Percentiles rank a stretch among this genome's conserved stretches.
These are phyloP conservation scores for Cylindrotheca closterium DNA, from an alignment of 108 stramenopile species.

Conservation along the genomic window DNA sequence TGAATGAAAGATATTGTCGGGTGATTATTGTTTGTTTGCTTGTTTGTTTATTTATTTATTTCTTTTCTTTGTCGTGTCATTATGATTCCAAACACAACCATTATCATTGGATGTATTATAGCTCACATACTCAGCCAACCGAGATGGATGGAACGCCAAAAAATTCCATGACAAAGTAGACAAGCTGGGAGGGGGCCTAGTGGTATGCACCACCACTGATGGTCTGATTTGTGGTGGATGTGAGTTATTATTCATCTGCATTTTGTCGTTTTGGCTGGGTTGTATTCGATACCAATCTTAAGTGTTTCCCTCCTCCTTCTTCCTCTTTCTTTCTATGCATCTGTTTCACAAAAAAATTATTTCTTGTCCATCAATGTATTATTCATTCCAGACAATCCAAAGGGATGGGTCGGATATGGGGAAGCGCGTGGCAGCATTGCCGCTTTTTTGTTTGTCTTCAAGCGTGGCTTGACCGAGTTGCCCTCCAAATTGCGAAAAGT, in stretches of 20 bases:
- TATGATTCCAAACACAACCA: too few relatives aligned
- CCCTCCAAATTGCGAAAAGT: constrained; percentile 76
- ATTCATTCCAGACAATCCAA: constrained; percentile 34
- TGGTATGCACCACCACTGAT: constrained; percentile 39
- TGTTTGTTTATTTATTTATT: too few relatives aligned
- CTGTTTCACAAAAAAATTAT: too few relatives aligned
- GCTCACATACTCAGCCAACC: constrained; percentile 77
- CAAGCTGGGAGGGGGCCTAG: constrained; percentile 59
- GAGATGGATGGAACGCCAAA: constrained; percentile 74
- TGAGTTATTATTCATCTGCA: constrained; percentile 7
- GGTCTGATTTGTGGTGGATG: constrained; percentile 77
- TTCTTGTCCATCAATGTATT: too few relatives aligned
- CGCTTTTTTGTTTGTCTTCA: constrained; percentile 73
- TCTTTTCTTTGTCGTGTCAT: too few relatives aligned
- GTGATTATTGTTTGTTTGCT: too few relatives aligned
- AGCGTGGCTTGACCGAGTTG: constrained; percentile 27
- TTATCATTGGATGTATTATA: too few relatives aligned
- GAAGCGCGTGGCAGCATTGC: constrained; percentile 84
- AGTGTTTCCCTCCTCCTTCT: too few relatives aligned
- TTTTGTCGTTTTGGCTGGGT: not conserved
- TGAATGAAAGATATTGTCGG: too few relatives aligned
- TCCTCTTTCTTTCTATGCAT: too few relatives aligned
- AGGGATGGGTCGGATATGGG: constrained; percentile 82
- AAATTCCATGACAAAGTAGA: constrained; percentile 77
- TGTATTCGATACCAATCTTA: too few relatives aligned